Base-by-base conservation (phyloP, 2,329 filamentous ascomycete species). In the Arthroderma uncinatum region DNA sequence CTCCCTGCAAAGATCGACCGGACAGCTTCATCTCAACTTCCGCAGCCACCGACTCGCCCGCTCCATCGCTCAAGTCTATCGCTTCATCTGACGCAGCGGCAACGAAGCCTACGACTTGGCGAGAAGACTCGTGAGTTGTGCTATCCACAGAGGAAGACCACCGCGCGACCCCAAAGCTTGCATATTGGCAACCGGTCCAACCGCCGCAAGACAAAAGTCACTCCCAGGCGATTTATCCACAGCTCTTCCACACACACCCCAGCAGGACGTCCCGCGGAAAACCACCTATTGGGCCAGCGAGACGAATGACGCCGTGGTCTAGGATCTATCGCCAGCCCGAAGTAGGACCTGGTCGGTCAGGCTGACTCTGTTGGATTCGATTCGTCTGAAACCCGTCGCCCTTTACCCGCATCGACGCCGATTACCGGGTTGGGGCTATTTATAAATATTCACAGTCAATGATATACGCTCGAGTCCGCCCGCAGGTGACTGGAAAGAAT, bases 361-460 rank as follows among this genome's bases (percentile, higher is more conserved):
- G 44, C 44, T 50, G 44, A 50, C 44, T 50, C 44, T 28, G 25
- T 33, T 50, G 25, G 44, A 50, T 34, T 50, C 44, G 44, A 50
- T 50, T 50, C 44, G 44, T n/a, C 44, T 30, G 44, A 33, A 33
- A 19, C 25, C n/a, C 19, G 10, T 23, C 40, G 10, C 14, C 19
- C 12, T n/a, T 34, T 50, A 50, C 44, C 44, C 25, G 44, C 44
- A 25, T n/a, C 6, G 44, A 50, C 44, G 44, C 44, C 14, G 44
- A 33, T 25, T 14, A 50, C 25, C 44, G 25, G 44, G 44, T 50
- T n/a, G 14, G 23, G 25, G 44, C 25, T 50, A 30, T 50, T 50
- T 50, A 33, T 33, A 19, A 16, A 33, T 50, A 33, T 30, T 25
- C n/a, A 23, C 12, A 23, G n/a, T 40, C 37, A 40, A 40, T 9